Evolutionary conservation across 352 stramenopile species (phyloP), one percentile per base, ranked within the genome.

Genomic region (Pythium guiyangense): DNA sequence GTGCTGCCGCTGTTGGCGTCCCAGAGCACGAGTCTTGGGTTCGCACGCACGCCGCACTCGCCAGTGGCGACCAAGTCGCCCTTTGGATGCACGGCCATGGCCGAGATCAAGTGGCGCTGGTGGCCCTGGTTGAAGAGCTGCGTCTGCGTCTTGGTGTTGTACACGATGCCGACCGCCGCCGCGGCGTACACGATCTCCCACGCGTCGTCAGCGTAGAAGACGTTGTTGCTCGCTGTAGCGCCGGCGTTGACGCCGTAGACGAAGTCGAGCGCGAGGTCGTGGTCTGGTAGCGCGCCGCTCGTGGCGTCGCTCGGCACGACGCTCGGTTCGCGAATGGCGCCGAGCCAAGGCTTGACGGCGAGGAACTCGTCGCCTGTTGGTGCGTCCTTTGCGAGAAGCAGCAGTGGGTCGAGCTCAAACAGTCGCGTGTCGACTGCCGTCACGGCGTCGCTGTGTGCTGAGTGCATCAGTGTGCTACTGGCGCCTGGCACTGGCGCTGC

Each of bases 1-100:
- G 72, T 94, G 26, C 71, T 86, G 11, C 83, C 84, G n/a, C 74
- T 91, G 57, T 95, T 92, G 4, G 78, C 81, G 49, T 96, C 85
- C 90, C 90, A 97, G 10, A 95, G 66, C 17, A 94, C 73, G 12
- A 97, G 61, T n/a, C 69, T 65, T 5, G 78, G 72, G 0, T 53
- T 54, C n/a, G 69, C 69, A 9, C 58, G 55, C 3, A 59, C 60
- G 3, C 67, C 67, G 25, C 77, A 79, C 51, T 97, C 84, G 18
- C 88, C 89, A 0, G 84, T 97, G 0, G 84, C 92, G 6, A 96
- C 88, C 17, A 97, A 63, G 42, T 92, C 74, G 6, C 82, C 74
- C 20, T 73, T 76, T 0, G 89, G 86, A 53, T 97, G 86, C 3
- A 96, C 73, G 11, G 76, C 76, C 20, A 98, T 55, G 11, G 77